Conservation (phyloP, 768 basidiomycete genomes). For the Russula sp. region DNA sequence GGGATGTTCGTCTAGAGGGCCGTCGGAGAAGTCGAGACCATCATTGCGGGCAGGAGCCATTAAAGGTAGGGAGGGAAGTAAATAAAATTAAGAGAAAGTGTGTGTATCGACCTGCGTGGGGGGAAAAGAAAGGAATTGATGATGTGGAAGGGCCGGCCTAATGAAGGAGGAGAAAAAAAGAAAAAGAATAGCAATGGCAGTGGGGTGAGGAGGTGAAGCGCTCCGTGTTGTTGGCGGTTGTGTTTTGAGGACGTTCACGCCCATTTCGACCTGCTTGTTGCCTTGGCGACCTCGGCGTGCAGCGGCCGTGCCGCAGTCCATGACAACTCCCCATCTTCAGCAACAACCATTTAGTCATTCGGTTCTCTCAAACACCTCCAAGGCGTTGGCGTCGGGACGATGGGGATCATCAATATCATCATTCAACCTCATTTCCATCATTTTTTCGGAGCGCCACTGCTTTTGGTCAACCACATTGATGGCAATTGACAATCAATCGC, state of each 20-base stretch:
- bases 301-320: too few species aligned
- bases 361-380: too few species aligned
- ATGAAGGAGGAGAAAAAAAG: not conserved
- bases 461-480: too few species aligned
- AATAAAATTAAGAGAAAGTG: not conserved
- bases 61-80: not conserved
- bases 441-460: too few species aligned
- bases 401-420: too few species aligned
- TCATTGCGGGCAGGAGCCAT: not conserved
- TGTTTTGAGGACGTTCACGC: too few species aligned
- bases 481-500: too few species aligned
- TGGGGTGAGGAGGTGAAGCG: not conserved
- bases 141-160: conserved; percentile 4
- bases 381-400: too few species aligned
- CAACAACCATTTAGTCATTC: too few species aligned
- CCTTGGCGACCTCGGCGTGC: not conserved
- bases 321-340: too few species aligned
- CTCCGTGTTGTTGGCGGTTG: not conserved
- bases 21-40: conserved; percentile 21
- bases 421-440: too few species aligned
- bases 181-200: not conserved
- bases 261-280: not conserved
- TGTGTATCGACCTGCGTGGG: conserved; percentile 1
- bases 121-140: not conserved
- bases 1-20: conserved; percentile 16